A percentile compares a stretch with the other conserved stretches of the same genome.
phyloP scores from a whole-genome alignment of 352 stramenopile genomes.

The Globisporangium spiculum region DNA sequence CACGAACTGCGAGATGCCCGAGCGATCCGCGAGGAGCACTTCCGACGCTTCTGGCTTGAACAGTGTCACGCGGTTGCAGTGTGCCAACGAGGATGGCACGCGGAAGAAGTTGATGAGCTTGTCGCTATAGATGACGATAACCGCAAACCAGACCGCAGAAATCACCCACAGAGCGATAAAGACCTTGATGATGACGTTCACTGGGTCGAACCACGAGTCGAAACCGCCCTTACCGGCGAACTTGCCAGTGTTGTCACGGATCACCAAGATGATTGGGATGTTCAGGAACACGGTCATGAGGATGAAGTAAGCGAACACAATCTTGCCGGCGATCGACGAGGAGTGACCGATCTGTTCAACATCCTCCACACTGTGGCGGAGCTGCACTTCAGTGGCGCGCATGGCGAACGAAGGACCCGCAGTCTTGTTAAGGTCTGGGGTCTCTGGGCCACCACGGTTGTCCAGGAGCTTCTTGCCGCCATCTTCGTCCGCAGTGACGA shows the following conservation, averaged over 20 bases:
- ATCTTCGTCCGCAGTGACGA: constrained; percentile 24
- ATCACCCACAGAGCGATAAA: constrained; percentile 65
- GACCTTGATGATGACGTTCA: constrained; percentile 51
- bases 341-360: constrained; percentile 51
- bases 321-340: constrained; percentile 35
- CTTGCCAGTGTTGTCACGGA: constrained; percentile 57
- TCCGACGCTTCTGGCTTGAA: constrained; percentile 57
- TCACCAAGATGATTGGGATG: constrained; percentile 49
- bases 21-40: constrained; percentile 55
- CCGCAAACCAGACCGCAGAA: constrained; percentile 43
- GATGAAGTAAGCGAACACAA: constrained; percentile 60
- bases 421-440: constrained; percentile 28
- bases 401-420: constrained; percentile 39
- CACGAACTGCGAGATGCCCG: constrained; percentile 54
- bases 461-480: constrained; percentile 57
- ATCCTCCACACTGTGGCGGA: constrained; percentile 43
- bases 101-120: constrained; percentile 68
- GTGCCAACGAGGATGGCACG: constrained; percentile 33
- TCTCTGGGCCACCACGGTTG: constrained; percentile 50
- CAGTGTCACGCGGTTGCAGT: constrained; percentile 52
- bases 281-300: constrained; percentile 54
- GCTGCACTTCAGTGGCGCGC: constrained; percentile 40
- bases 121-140: constrained; percentile 40
- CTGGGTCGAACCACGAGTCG: constrained; percentile 49
- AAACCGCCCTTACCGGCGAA: constrained; percentile 34